Evolutionary conservation across 495 filamentous ascomycete genomes (phyloP), one percentile per base, ranked within the genome.

Genomic region (Penicillium turbatum): DNA sequence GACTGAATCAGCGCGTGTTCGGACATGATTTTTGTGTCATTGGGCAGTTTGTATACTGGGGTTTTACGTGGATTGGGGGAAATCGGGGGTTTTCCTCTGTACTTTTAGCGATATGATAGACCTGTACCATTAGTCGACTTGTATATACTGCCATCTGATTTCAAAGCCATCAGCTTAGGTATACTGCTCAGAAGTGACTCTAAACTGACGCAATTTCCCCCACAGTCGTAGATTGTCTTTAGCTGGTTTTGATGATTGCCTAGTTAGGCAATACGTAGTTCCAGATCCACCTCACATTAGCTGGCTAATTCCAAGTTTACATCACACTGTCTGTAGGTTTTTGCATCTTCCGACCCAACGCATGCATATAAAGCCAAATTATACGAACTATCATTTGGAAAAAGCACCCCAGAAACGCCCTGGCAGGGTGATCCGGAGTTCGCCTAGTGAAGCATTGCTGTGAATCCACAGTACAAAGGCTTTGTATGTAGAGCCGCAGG

Each of bases 1-100:
- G 10, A 29, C 54, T 26, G 71, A 78, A 13, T 59, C 69, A 4
- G 70, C 69, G 27, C 70, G 73, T 21, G 75, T 78, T 24, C 71
- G 75, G 17, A 66, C 66, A 26, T 76, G 62, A 75, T 42, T 59
- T 15, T 26, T 26, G 6, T 19, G 37, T 38, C 24, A 19, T 37
- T 17, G 49, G 19, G 9, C n/a, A n/a, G n/a, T n/a, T 53, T 48
- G 15, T 48, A 40, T 32, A 37, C 36, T 27, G 42, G 13, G 29
- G 16, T 42, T 40, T 37, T 21, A 30, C 6, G 43, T 32, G 13
- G 38, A 32, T 48, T 47, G 45, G 44, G 30, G 16, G 17, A 15
- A 39, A 29, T 27, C 10, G 16, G 19, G 29, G 32, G 19, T 41
- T 43, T 36, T 16, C 38, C 26, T 48, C 36, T 65, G 60, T 63